phyloP scores from a whole-genome alignment of 2,329 filamentous ascomycete genomes.

The Botrytis paeoniae region DNA sequence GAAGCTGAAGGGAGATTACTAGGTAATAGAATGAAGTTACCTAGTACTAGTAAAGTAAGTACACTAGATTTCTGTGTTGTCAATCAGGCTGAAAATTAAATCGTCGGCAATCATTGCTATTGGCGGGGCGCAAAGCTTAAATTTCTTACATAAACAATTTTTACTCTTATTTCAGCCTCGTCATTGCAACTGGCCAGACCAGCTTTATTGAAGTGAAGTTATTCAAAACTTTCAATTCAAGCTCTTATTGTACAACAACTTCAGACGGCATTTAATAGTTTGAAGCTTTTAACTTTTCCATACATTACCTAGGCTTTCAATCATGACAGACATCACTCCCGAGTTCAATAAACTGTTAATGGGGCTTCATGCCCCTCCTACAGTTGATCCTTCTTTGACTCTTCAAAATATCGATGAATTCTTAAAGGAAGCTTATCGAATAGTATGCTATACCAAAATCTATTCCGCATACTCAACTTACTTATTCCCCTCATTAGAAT shows the following conservation, averaged over 20 bases:
- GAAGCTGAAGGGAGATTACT: neutral
- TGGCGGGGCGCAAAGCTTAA: neutral
- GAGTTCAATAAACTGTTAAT: slow-evolving; percentile 67
- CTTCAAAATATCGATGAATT: slow-evolving; percentile 72
- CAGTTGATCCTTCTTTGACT: slow-evolving; percentile 36
- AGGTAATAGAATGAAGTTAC: too few species aligned
- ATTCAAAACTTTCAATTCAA: neutral
- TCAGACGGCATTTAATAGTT: neutral
- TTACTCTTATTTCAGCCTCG: slow-evolving; percentile 3
- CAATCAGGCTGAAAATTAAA: neutral
- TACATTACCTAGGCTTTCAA: neutral
- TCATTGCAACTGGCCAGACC: neutral
- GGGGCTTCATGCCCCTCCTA: slow-evolving; percentile 52
- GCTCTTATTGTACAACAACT: neutral
- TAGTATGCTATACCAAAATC: slow-evolving; percentile 54
- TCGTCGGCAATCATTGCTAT: neutral
- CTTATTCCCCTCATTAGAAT: slow-evolving; percentile 55
- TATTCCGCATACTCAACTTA: slow-evolving; percentile 25
- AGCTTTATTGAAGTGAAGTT: neutral
- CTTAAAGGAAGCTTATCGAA: slow-evolving; percentile 88
- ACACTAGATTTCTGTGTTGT: neutral
- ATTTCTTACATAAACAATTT: neutral
- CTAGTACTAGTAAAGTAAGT: neutral
- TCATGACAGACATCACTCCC: slow-evolving; percentile 62
- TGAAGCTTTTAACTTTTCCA: neutral